phyloP scores from a whole-genome alignment of 306 rosid genomes.

The Lathyrus oleraceus region DNA sequence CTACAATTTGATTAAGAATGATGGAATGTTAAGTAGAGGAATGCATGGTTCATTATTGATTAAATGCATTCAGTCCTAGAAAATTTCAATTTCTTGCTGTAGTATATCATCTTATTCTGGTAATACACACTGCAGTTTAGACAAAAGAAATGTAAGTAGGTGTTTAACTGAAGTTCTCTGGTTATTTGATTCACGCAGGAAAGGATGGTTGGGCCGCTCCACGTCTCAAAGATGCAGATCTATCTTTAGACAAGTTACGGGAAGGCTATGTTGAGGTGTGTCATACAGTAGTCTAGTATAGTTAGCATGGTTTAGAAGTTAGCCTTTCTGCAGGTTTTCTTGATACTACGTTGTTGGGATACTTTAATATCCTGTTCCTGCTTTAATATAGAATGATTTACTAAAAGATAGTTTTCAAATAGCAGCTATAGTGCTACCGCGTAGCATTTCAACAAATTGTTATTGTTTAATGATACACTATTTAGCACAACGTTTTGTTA shows the following conservation, averaged over 20 bases:
- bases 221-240: constrained; percentile 85
- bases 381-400: constrained; percentile 2
- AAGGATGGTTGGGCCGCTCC: constrained; percentile 94
- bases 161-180: constrained; percentile 29
- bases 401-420: neutral
- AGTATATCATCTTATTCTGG: constrained; percentile 9
- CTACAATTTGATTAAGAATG: neutral
- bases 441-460: neutral
- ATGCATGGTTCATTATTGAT: neutral
- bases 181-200: constrained; percentile 51
- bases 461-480: neutral
- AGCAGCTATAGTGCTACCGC: neutral
- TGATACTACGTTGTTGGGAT: constrained; percentile 16
- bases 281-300: constrained; percentile 23
- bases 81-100: constrained; percentile 3
- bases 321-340: neutral
- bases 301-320: constrained; percentile 26
- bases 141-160: neutral
- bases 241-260: constrained; percentile 76
- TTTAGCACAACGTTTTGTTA: neutral
- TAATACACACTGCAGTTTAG: constrained; percentile 20
- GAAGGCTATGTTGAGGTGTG: constrained; percentile 90
- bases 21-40: neutral
- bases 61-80: neutral
- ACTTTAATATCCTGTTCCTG: neutral